Evolutionary conservation across 306 rosid species (phyloP).

Genomic region (Gynostemma pentaphyllum): DNA sequence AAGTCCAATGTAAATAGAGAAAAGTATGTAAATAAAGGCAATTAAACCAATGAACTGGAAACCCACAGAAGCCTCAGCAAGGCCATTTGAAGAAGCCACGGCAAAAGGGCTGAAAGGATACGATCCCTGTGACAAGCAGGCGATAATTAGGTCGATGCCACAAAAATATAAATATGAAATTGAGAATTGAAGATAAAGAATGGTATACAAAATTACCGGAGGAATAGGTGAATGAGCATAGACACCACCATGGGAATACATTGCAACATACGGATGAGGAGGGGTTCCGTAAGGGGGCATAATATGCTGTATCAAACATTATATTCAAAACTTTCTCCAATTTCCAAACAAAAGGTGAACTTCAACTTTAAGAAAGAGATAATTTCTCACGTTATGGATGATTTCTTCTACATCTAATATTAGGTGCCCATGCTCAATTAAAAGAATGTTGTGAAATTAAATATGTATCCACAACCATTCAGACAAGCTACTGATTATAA

Average conservation of each 20-base stretch:
- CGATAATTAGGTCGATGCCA: constrained; percentile 9
- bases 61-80: constrained; percentile 87
- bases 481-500: not conserved
- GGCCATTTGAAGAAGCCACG: constrained; percentile 86
- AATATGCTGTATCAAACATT: constrained; percentile 58
- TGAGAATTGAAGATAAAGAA: constrained; percentile 16
- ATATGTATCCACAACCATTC: not conserved
- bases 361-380: not conserved
- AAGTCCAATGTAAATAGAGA: constrained; percentile 7
- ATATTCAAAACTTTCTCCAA: not conserved
- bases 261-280: constrained; percentile 96
- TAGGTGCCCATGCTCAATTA: not conserved
- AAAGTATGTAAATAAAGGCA: constrained; percentile 10
- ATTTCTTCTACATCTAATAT: constrained; percentile 1
- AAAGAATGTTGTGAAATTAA: not conserved
- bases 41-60: constrained; percentile 8
- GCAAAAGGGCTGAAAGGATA: constrained; percentile 96
- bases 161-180: constrained; percentile 15
- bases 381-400: not conserved
- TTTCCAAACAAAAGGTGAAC: not conserved
- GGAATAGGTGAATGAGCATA: constrained; percentile 98
- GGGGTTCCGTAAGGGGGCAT: constrained; percentile 98
- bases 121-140: constrained; percentile 57
- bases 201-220: constrained; percentile 47
- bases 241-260: constrained; percentile 98